Evolutionary conservation across 1,139 yeast species (phyloP), one percentile per base, ranked within the genome.

Genomic region (Diutina sp.): DNA sequence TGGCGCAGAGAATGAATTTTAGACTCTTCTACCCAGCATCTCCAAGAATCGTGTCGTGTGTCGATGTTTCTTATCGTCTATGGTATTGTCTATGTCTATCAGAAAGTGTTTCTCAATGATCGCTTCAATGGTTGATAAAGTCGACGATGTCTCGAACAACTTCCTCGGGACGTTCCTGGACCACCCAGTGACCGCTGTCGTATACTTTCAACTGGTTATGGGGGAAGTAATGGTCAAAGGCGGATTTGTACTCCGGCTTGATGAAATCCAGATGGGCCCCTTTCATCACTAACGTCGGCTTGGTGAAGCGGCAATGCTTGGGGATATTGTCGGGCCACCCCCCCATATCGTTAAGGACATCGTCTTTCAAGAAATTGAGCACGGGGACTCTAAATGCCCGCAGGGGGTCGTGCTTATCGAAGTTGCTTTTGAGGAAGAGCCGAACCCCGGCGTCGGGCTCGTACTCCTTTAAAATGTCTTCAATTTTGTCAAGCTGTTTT

Each of bases 151-250:
- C 66, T 8, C 60, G 62, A 48, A 72, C 69, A 61, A 77, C 77
- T 58, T 68, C 67, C 12, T 66, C 60, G 3, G 79, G 79, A 60
- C 68, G 66, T 57, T 78, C 80, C 25, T 71, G 68, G 35, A 77
- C 70, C 3, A 78, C 64, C 72, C 79, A 78, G 65, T 79, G 83
- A 9, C 79, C 76, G 41, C 78, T 67, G 57, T 78, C 72, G 55
- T 73, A 70, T 18, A 68, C 70, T 25, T 63, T 63, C 51, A 67
- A 63, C 38, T 61, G 61, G 28, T 68, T 58, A 50, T 71, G 58
- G 29, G 72, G 65, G 66, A 79, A 79, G 60, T 72, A 75, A 6
- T 63, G 61, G 2, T 68, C 64, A 57, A 79, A 79, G 9, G 63
- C 69, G 1, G 59, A 52, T 3, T 64, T 35, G 50, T 73, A 69